phyloP scores from a whole-genome alignment of 1,284 basidiomycete species.

The Malassezia equina region DNA sequence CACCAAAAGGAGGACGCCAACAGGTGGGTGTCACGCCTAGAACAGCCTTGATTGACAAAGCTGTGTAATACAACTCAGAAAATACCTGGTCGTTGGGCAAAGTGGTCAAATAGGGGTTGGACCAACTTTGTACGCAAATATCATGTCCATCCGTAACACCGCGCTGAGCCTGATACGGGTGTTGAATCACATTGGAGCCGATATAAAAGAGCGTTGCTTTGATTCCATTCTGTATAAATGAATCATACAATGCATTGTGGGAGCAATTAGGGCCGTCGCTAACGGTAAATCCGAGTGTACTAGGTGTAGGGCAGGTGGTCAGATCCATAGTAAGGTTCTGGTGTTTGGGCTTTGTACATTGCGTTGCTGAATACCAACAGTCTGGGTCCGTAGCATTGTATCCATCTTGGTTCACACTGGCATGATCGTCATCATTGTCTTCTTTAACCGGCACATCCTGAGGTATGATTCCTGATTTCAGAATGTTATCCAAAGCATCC shows the following conservation, averaged over 20 bases:
- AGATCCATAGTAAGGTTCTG: conserved; percentile 43
- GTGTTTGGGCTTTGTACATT: conserved; percentile 41
- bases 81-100: conserved; percentile 53
- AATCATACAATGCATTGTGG: conserved; percentile 24
- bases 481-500: conserved; percentile 31
- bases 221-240: conserved; percentile 13
- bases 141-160: conserved; percentile 46
- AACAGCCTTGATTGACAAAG: conserved; percentile 52
- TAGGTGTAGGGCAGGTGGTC: conserved; percentile 48
- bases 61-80: conserved; percentile 55
- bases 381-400: conserved; percentile 29
- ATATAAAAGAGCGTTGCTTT: conserved; percentile 27
- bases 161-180: conserved; percentile 17
- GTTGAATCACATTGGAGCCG: conserved; percentile 17
- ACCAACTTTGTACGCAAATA: conserved; percentile 48
- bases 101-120: conserved; percentile 52
- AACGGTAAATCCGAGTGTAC: conserved; percentile 40
- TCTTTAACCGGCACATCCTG: conserved; percentile 28
- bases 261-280: conserved; percentile 37
- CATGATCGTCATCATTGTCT: not conserved
- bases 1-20: conserved; percentile 53
- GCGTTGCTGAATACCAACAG: conserved; percentile 36
- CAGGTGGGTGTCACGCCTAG: conserved; percentile 52
- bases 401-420: not conserved
- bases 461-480: conserved; percentile 42